Evolutionary conservation across 2,329 filamentous ascomycete genomes (phyloP), one percentile per base, ranked within the genome.

Genomic region (Apiospora saccharicola): DNA sequence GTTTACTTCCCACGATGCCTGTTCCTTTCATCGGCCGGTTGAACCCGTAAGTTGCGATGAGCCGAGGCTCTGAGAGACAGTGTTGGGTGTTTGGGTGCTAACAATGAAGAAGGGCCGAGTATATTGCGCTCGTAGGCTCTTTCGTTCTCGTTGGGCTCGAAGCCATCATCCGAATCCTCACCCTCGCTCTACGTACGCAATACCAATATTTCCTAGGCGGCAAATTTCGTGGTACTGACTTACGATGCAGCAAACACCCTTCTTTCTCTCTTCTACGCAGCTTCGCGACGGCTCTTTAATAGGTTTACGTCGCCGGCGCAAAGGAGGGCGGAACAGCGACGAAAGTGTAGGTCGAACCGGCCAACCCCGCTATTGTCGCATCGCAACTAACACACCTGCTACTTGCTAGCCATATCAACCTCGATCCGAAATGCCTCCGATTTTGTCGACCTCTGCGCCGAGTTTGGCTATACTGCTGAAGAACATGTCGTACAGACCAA

Each of bases 401-500:
- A 89, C 71, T 3, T n/a, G 16, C 53, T 75, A 91, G 90, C 89
- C 51, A 87, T 94, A 71, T 94, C 94, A 51, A 89, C 85, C n/a
- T 90, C 91, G 12, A 91, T 99, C 72, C 92, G 94, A 71, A 92
- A 96, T 79, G 94, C 96, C 5, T 90, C 93, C 73, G 96, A 98
- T 80, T 98, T 99, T 81, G 91, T 94, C 67, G 96, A 98, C 79
- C 89, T 99, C n/a, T 98, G 96, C 82, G 92, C 91, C 51, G 85
- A 98, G 16, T 98, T 92, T 82, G 96, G 95, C 67, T 98, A 98
- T 83, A 93, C 94, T 77, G 94, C 96, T 7, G 96, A 99, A 81
- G 96, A 99, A 83, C 96, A 99, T 81, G 92, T 99, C 69, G 93
- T 97, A 14, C 95, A 98, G 82, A 99, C 96, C 2, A 91, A 91